phyloP scores from a whole-genome alignment of 345 rosid species.

The Eucalyptus cladocalyx region DNA sequence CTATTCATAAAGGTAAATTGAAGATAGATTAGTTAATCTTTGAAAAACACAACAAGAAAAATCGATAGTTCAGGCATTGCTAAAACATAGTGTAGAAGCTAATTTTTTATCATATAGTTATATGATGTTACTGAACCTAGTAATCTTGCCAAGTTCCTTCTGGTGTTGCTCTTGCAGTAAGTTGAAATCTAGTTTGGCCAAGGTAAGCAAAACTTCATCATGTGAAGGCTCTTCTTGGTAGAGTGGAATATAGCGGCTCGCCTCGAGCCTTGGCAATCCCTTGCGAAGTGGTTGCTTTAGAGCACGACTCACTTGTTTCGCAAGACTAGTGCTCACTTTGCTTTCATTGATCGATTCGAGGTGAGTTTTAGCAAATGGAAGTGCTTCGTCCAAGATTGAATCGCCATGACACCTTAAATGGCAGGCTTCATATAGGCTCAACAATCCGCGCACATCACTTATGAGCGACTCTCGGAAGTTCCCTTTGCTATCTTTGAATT shows the following conservation, averaged over 20 bases:
- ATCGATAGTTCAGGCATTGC: background rate
- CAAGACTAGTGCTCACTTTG: background rate
- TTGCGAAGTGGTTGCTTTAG: background rate
- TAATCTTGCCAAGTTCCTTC: background rate
- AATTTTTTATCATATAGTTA: background rate
- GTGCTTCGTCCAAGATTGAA: slow-evolving; percentile 2
- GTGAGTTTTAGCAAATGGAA: background rate
- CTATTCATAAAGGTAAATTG: background rate
- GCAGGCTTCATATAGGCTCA: background rate
- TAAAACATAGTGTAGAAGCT: background rate
- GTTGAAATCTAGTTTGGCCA: slow-evolving; percentile 6
- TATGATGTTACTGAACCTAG: background rate
- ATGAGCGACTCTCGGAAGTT: background rate
- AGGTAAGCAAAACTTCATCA: background rate
- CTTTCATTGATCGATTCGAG: background rate
- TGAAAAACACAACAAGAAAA: too few relatives aligned
- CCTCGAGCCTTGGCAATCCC: background rate
- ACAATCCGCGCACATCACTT: background rate
- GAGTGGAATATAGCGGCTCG: background rate
- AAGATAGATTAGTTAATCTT: background rate
- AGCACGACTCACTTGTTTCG: background rate
- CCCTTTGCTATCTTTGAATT: background rate
- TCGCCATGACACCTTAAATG: background rate
- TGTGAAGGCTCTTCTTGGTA: background rate
- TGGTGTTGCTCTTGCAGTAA: background rate